These are phyloP conservation scores for Flammula alnicola DNA, from an alignment of 1,284 basidiomycete species.

Conservation along the genomic window DNA sequence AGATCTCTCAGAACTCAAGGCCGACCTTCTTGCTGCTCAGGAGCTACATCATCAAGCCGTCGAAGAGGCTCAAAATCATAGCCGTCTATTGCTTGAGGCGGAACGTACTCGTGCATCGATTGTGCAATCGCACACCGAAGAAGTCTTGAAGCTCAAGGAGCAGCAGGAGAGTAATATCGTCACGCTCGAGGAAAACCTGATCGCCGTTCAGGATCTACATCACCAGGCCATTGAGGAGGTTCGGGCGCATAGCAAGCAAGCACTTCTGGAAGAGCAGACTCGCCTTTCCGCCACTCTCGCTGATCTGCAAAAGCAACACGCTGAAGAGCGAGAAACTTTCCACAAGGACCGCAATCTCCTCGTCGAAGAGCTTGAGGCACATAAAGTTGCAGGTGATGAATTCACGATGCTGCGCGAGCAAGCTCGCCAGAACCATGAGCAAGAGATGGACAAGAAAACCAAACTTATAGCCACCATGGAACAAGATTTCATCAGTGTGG, in stretches of 20 bases:
- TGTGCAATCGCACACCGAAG: conserved; percentile 31
- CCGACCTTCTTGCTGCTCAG: conserved; percentile 46
- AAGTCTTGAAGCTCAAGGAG: conserved; percentile 26
- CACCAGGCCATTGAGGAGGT: conserved; percentile 15
- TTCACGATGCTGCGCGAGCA: conserved; percentile 55
- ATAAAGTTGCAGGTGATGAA: conserved; percentile 65
- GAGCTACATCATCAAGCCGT: conserved; percentile 15
- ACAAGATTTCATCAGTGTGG: conserved; percentile 48
- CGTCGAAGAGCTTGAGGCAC: conserved; percentile 62
- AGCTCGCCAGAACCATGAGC: conserved; percentile 53
- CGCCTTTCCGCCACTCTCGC: conserved; percentile 31
- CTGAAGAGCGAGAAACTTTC: conserved; percentile 47
- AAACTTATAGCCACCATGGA: conserved; percentile 51
- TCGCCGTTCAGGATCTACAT: conserved; percentile 39
- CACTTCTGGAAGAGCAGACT: conserved; percentile 27
- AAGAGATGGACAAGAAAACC: conserved; percentile 55
- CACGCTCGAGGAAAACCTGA: conserved; percentile 46
- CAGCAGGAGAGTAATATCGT: conserved; percentile 38
- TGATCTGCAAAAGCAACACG: conserved; percentile 39
- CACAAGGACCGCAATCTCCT: conserved; percentile 59
- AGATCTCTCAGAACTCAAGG: conserved; percentile 46
- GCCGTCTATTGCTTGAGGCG: conserved; percentile 26
- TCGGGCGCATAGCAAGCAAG: conserved; percentile 22
- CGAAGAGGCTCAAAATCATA: conserved; percentile 5
- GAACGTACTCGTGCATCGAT: conserved; percentile 31